Evolutionary conservation across 179 eudicot genomes (phyloP), one percentile per base, ranked within the genome.

Genomic region (Amaranthus tricolor): DNA sequence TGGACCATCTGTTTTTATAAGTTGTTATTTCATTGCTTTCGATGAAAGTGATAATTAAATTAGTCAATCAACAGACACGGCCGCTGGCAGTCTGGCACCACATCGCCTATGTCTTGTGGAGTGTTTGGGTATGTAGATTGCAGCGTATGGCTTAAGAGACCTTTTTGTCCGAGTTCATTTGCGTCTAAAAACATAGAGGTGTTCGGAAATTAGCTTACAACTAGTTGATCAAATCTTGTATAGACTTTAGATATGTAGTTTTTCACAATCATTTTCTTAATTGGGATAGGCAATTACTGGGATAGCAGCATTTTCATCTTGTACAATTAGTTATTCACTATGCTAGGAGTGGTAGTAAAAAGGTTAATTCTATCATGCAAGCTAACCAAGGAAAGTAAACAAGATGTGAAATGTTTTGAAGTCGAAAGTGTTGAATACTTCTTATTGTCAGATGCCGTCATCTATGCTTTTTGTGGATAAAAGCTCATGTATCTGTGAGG

Each of bases 401-500:
- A 51, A 48, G 21, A 24, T 13, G 40, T 59, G 59, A 31, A 66
- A 66, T 75, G 51, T 70, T 17, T 70, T 52, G 14, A 43, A 3
- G 11, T 50, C 40, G 15, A 53, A 47, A 52, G 4, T 47, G 51
- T 67, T 14, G 60, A 4, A 43, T 58, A 7, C 11, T 12, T 68
- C 58, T 5, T 56, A 15, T 3, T 45, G 9, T 45, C 54, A 5
- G 40, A 19, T 74, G 44, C 49, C 66, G 0, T 10, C 20, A 7
- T 56, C 40, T 19, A 10, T 20, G 14, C 21, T 50, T 49, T 20
- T 16, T 61, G 19, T 50, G 43, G 48, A 21, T 73, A 15, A n/a
- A 50, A 52, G 17, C 15, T 54, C 49, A 20, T 58, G 43, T 12
- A 17, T 71, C 43, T 73, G 62, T 54, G 77, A 62, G 62, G 59